Evolutionary conservation across 2,329 filamentous ascomycete species (phyloP).

Genomic region (Penicillium sclerotigenum): DNA sequence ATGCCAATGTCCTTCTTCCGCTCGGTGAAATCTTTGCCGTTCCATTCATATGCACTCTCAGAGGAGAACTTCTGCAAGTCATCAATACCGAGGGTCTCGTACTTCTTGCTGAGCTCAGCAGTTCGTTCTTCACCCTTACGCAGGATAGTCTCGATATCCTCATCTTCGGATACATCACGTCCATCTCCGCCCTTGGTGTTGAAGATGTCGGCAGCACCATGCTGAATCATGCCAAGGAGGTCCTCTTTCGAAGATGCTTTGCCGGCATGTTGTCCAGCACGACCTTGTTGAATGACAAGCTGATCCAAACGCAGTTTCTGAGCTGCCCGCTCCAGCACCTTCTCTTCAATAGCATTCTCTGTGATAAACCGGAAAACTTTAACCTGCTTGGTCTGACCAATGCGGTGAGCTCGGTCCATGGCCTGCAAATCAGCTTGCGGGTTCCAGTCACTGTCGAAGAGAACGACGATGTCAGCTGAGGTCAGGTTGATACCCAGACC

Average conservation of each 20-base stretch:
- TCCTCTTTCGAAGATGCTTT: slow-evolving; percentile 94
- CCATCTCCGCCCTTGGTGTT: slow-evolving; percentile 63
- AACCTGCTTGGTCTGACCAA: slow-evolving; percentile 97
- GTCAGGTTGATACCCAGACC: slow-evolving; percentile 97
- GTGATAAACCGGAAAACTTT: slow-evolving; percentile 96
- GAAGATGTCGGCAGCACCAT: slow-evolving; percentile 95
- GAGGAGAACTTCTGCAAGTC: slow-evolving; percentile 97
- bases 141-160: slow-evolving; percentile 79
- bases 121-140: slow-evolving; percentile 84
- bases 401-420: slow-evolving; percentile 98
- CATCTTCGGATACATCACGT: slow-evolving; percentile 71
- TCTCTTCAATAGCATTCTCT: slow-evolving; percentile 97
- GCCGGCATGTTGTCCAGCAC: slow-evolving; percentile 85
- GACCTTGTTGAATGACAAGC: slow-evolving; percentile 95
- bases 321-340: slow-evolving; percentile 91
- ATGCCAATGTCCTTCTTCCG: slow-evolving; percentile 89
- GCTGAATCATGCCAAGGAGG: slow-evolving; percentile 95
- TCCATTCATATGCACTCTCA: slow-evolving; percentile 98
- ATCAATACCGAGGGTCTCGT: slow-evolving; percentile 94
- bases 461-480: slow-evolving; percentile 87
- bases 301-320: slow-evolving; percentile 96
- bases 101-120: slow-evolving; percentile 84
- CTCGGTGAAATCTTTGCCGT: slow-evolving; percentile 90
- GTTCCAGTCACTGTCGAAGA: slow-evolving; percentile 99
- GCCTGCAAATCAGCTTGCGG: slow-evolving; percentile 97